Evolutionary conservation across 768 basidiomycete genomes (phyloP).

Genomic region (Mycena vitilis): DNA sequence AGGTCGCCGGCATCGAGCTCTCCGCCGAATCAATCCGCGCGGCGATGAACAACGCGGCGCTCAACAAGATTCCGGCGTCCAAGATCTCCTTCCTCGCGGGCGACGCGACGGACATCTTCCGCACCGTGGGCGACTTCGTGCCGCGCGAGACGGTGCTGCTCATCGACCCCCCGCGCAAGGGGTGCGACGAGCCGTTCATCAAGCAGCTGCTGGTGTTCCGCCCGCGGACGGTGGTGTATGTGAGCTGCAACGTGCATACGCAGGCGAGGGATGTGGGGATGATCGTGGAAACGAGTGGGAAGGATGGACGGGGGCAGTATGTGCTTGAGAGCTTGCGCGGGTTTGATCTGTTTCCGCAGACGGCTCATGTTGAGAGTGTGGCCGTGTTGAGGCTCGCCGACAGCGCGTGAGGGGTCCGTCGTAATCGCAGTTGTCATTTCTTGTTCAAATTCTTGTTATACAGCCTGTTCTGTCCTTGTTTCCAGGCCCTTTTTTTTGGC

Average conservation of each 20-base stretch:
- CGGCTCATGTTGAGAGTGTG: constrained; percentile 91
- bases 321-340: constrained; percentile 86
- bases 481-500: no score
- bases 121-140: constrained; percentile 73
- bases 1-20: constrained; percentile 92
- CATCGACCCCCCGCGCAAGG: constrained; percentile 95
- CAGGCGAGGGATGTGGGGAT: constrained; percentile 89
- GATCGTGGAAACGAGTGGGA: constrained; percentile 63
- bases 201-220: constrained; percentile 80
- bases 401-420: not conserved
- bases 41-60: constrained; percentile 72
- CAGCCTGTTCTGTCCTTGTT: no score
- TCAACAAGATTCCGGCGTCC: constrained; percentile 67
- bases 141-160: constrained; percentile 73
- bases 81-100: constrained; percentile 81
- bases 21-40: constrained; percentile 75
- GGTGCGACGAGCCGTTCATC: constrained; percentile 86
- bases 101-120: constrained; percentile 90
- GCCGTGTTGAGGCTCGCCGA: constrained; percentile 68
- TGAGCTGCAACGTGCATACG: constrained; percentile 96
- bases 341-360: constrained; percentile 97
- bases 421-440: no score
- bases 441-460: no score
- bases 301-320: constrained; percentile 63
- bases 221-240: constrained; percentile 81